Evolutionary conservation across 2,329 filamentous ascomycete species (phyloP).

Genomic region (Penicillium occitanis): DNA sequence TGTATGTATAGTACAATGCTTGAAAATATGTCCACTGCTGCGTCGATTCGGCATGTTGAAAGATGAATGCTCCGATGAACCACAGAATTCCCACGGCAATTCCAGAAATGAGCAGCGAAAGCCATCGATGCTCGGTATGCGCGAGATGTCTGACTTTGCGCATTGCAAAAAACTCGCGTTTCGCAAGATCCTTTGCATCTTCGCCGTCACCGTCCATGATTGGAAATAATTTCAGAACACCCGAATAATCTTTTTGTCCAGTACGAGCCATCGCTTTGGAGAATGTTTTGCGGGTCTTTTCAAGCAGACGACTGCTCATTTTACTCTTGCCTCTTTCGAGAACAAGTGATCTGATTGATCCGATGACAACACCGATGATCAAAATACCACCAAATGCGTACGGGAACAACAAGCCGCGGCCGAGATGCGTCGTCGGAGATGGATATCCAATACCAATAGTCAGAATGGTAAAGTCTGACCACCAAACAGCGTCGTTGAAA

Average conservation of each 20-base stretch:
- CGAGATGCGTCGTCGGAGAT: conserved; percentile 34
- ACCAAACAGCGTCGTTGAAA: conserved; percentile 39
- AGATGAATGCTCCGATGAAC: conserved; percentile 42
- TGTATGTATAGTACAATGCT: conserved; percentile 42
- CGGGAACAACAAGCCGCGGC: conserved; percentile 36
- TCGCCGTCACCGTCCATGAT: not conserved
- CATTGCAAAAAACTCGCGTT: conserved; percentile 48
- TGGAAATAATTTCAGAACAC: conserved; percentile 22
- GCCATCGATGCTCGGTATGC: conserved; percentile 43
- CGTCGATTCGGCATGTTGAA: conserved; percentile 36
- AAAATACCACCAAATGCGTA: conserved; percentile 39
- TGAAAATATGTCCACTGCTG: conserved; percentile 40
- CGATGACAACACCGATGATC: conserved; percentile 37
- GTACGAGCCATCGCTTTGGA: conserved; percentile 27
- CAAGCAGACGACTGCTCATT: conserved; percentile 35
- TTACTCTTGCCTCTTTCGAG: conserved; percentile 41
- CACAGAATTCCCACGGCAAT: conserved; percentile 45
- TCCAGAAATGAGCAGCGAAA: conserved; percentile 40
- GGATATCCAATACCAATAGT: conserved; percentile 40
- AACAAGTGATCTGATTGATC: conserved; percentile 38
- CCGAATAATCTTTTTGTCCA: conserved; percentile 17
- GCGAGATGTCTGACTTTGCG: conserved; percentile 46
- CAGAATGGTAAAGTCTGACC: conserved; percentile 37
- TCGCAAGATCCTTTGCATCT: conserved; percentile 28
- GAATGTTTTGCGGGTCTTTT: conserved; percentile 35